phyloP scores from a whole-genome alignment of 2,329 filamentous ascomycete genomes.

The Paecilomyces formosus region DNA sequence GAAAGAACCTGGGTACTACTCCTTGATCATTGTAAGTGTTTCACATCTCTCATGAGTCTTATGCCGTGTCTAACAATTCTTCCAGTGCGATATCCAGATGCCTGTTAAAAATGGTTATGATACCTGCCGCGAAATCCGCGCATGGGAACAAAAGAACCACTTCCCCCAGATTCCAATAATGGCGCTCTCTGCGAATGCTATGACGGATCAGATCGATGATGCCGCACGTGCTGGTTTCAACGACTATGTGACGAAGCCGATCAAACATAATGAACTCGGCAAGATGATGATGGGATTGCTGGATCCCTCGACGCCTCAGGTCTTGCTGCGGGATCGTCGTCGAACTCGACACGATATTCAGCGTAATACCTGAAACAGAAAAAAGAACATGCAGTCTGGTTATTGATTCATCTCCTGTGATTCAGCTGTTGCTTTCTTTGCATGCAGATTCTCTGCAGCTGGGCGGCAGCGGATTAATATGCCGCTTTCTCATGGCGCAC shows the following conservation, averaged over 20 bases:
- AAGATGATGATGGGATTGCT: conserved; percentile 44
- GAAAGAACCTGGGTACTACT: conserved; percentile 41
- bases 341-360: neutral
- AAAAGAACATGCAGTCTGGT: neutral
- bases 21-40: conserved; percentile 39
- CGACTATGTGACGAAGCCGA: conserved; percentile 44
- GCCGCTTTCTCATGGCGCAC: neutral
- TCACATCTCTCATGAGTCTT: neutral
- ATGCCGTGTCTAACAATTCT: neutral
- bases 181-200: conserved; percentile 43
- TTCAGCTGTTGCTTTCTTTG: neutral
- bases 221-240: conserved; percentile 41
- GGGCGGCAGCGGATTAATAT: neutral
- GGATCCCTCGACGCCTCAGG: conserved; percentile 33
- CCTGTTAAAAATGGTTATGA: conserved; percentile 44
- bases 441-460: neutral
- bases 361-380: neutral
- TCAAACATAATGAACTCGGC: conserved; percentile 42
- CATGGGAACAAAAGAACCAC: conserved; percentile 39
- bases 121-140: conserved; percentile 39
- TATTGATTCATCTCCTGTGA: neutral
- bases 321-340: conserved; percentile 35
- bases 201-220: conserved; percentile 43
- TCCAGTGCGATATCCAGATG: conserved; percentile 44
- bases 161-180: conserved; percentile 43